Evolutionary conservation across 1,284 basidiomycete species (phyloP).

Genomic region (Sporisorium iseilematis-ciliati): DNA sequence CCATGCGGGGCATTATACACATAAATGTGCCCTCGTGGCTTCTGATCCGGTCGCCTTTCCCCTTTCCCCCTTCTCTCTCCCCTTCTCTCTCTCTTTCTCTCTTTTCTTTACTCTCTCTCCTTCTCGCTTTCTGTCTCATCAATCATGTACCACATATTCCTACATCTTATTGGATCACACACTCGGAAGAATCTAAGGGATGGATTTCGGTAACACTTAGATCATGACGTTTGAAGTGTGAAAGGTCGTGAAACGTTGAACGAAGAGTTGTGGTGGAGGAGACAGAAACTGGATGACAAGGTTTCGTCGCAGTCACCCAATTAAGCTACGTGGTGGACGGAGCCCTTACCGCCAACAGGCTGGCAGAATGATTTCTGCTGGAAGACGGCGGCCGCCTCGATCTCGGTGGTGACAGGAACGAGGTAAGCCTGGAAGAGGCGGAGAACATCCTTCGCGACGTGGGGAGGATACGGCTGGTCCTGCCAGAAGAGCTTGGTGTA

Average conservation of each 20-base stretch:
- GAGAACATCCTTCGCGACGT: conserved; percentile 1
- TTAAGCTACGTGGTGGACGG: too few species aligned
- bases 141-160: conserved; percentile 8
- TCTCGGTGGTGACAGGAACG: conserved; percentile 30
- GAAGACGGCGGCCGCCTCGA: conserved; percentile 13
- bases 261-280: background rate
- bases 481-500: background rate
- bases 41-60: conserved; percentile 2
- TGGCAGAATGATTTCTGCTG: conserved; percentile 5
- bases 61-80: conserved; percentile 1
- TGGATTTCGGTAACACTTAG: conserved; percentile 2
- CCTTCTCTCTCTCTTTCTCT: conserved; percentile 16
- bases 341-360: background rate
- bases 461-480: conserved; percentile 3
- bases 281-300: background rate
- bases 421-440: conserved; percentile 43
- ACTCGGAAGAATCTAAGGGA: conserved; percentile 11
- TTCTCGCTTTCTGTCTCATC: conserved; percentile 7
- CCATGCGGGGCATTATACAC: conserved; percentile 24
- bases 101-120: background rate
- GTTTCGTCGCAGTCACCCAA: too few species aligned
- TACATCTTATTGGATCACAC: conserved; percentile 8
- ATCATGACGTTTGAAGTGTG: background rate
- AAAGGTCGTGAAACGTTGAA: background rate
- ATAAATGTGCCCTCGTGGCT: conserved; percentile 1